A percentile compares a stretch with the other conserved stretches of the same genome.
Evolutionary conservation across 768 basidiomycete species (phyloP).

Genomic region (Lenzites betulinus): DNA sequence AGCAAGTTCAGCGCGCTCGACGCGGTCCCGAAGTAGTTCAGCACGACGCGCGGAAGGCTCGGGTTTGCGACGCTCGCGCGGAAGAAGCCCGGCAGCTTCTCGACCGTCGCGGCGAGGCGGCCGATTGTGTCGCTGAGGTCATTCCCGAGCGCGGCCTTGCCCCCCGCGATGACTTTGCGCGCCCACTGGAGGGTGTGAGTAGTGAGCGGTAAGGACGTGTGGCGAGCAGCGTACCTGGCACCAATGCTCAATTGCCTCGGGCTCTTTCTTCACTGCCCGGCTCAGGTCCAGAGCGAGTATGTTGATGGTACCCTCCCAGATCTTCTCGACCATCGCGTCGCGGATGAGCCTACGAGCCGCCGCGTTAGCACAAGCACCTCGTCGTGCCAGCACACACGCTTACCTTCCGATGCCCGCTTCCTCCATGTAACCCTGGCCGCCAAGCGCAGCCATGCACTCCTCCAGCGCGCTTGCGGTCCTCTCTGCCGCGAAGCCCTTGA

Average conservation of each 20-base stretch:
- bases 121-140: not conserved
- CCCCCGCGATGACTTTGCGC: not conserved
- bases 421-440: slow-evolving; percentile 82
- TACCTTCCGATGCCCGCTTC: slow-evolving; percentile 68
- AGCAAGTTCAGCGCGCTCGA: not conserved
- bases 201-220: not conserved
- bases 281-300: slow-evolving; percentile 68
- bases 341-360: slow-evolving; percentile 46
- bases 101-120: not conserved
- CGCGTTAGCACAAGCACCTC: no score
- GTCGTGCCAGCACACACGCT: slow-evolving; percentile 1
- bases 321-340: slow-evolving; percentile 73
- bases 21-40: not conserved
- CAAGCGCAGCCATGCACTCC: slow-evolving; percentile 70
- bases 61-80: not conserved
- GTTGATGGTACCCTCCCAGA: slow-evolving; percentile 76
- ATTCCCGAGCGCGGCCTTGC: not conserved
- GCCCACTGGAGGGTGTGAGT: not conserved
- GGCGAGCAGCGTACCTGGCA: not conserved
- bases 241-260: not conserved
- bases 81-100: not conserved
- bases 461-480: slow-evolving; percentile 64
- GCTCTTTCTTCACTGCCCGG: slow-evolving; percentile 47
- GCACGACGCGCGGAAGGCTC: not conserved
- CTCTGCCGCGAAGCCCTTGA: slow-evolving; percentile 70